These are phyloP conservation scores for Microsporum canis DNA, from an alignment of 2,329 filamentous ascomycete species.

Conservation along the genomic window DNA sequence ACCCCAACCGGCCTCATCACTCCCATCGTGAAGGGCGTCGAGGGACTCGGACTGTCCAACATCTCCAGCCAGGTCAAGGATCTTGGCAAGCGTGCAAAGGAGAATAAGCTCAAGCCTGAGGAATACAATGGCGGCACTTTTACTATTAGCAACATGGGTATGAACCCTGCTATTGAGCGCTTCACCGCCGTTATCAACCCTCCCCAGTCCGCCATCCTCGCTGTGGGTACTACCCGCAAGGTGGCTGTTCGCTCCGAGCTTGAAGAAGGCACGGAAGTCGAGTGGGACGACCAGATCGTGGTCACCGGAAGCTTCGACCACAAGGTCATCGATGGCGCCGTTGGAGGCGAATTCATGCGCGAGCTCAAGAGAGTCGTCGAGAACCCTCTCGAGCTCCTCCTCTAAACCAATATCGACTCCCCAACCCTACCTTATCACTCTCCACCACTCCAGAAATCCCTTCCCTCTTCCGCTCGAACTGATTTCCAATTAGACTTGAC, in stretches of 20 bases:
- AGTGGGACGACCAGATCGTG: constrained; percentile 95
- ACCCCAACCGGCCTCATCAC: constrained; percentile 93
- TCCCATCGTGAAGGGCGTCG: constrained; percentile 85
- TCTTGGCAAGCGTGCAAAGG: constrained; percentile 87
- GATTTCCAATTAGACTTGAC: constrained; percentile 9
- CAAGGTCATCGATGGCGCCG: constrained; percentile 94
- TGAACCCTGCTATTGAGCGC: constrained; percentile 91
- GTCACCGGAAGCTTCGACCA: constrained; percentile 96
- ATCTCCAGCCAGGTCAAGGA: constrained; percentile 91
- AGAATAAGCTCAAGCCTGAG: constrained; percentile 98
- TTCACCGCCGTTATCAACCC: constrained; percentile 99
- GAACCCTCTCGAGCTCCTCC: constrained; percentile 88
- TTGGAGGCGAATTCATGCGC: constrained; percentile 91
- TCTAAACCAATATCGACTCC: constrained; percentile 44
- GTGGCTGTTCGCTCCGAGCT: constrained; percentile 77
- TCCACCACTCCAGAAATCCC: background rate
- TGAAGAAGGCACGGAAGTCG: constrained; percentile 68
- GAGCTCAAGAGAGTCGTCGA: constrained; percentile 96
- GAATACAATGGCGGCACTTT: constrained; percentile 99
- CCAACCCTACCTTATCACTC: background rate
- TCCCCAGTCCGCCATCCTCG: constrained; percentile 88
- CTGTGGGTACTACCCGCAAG: constrained; percentile 90
- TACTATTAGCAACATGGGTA: constrained; percentile 99
- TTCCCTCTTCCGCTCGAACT: background rate
- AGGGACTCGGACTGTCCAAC: constrained; percentile 71